Evolutionary conservation across 768 basidiomycete species (phyloP), one percentile per base, ranked within the genome.

Genomic region (Kwoniella dendrophila): DNA sequence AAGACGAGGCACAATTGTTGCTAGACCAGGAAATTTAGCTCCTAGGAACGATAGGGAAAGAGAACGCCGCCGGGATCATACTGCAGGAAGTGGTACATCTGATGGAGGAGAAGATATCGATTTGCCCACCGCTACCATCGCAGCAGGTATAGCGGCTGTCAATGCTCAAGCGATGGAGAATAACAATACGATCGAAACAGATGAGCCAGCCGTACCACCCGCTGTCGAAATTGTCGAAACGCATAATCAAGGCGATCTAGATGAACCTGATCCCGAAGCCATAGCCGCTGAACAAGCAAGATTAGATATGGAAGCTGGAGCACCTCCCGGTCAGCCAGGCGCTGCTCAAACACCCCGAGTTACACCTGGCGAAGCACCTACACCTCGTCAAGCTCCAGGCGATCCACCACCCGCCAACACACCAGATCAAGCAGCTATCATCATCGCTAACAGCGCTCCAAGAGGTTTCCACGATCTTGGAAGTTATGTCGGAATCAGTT

Each of bases 311-410:
- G 69, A 70, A 55, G 71, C 71, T 26, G 90, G 90, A 48, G 90
- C 90, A 0, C 90, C 90, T 1, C 91, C 91, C 8, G 90, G 90
- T 38, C 90, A 91, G n/a, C 90, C 90, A 0, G 90, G 90, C 51
- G 90, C 90, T 0, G 64, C 56, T 12, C 70, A 71, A 27, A 75
- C 71, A 4, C 75, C 73, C 16, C 62, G 70, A 40, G 60, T 50
- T 10, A 56, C 68, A 4, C 62, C 67, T 12, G 67, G 66, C 34
- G 70, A 68, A 18, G 71, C 69, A 12, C 64, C 62, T 0, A 61
- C 70, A 18, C 52, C 54, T 32, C 56, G 56, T 16, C 60, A 61
- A 43, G 63, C 52, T 11, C 38, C 64, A 24, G 68, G 41, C 20
- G 59, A 57, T 18, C 61, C 49, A 2, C 49, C 59, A 4, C 49